Conservation (phyloP, 345 rosid species). For the Populus simonii region DNA sequence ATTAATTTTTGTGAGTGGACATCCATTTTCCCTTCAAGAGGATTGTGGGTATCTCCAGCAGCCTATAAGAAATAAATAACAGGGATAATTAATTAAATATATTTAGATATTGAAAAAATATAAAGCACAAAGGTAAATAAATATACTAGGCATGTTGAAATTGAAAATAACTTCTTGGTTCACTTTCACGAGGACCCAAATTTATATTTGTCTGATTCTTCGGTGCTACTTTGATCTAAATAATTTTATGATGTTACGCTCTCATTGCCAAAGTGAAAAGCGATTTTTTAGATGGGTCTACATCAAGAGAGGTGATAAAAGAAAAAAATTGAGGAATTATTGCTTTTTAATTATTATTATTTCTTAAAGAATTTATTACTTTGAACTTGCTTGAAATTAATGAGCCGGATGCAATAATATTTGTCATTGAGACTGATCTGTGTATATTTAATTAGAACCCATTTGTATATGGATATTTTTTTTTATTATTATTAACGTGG, state of each 20-base stretch:
- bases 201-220: not conserved
- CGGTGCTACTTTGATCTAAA: not conserved
- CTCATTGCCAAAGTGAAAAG: not conserved
- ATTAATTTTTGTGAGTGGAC: constrained; percentile 28
- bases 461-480: no score
- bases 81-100: not conserved
- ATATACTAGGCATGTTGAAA: no score
- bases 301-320: not conserved
- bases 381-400: no score
- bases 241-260: not conserved
- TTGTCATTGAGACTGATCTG: no score
- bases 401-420: no score
- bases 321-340: no score
- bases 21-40: constrained; percentile 35
- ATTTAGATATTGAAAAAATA: no score
- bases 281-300: not conserved
- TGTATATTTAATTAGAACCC: not conserved
- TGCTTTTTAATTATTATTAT: no score
- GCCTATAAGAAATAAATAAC: constrained; percentile 38
- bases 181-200: not conserved
- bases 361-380: no score
- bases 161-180: not conserved
- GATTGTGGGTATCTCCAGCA: constrained; percentile 44
- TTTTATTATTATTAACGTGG: no score
- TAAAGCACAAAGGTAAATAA: no score